phyloP scores from a whole-genome alignment of 805 yeast species.

The Pichia pseudocactophila region DNA sequence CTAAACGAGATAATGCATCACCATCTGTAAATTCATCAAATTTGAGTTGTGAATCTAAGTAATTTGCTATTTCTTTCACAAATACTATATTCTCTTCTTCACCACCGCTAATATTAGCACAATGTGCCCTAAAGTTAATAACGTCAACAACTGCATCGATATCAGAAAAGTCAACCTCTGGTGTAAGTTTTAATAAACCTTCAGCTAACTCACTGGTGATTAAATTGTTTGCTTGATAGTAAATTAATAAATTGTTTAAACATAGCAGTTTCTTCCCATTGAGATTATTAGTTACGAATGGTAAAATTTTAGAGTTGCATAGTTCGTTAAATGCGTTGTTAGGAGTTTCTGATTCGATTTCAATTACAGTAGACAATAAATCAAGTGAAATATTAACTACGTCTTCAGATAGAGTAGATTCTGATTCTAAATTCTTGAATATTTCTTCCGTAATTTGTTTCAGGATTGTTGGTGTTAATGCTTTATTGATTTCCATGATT shows the following conservation, averaged over 20 bases:
- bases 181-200: not conserved
- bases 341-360: constrained; percentile 29
- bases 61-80: constrained; percentile 19
- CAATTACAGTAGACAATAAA: constrained; percentile 65
- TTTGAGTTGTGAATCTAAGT: constrained; percentile 3
- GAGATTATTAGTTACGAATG: constrained; percentile 38
- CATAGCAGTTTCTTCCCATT: constrained; percentile 51
- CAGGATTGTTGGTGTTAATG: constrained; percentile 8
- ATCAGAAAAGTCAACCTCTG: constrained; percentile 6
- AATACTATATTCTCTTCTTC: not conserved
- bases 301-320: constrained; percentile 13
- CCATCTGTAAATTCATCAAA: not conserved
- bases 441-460: constrained; percentile 16
- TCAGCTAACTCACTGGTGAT: constrained; percentile 1
- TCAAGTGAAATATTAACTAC: constrained; percentile 67
- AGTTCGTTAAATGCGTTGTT: constrained; percentile 19
- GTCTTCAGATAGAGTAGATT: constrained; percentile 20
- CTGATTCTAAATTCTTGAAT: too few species aligned
- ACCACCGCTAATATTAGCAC: not conserved
- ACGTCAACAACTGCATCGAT: constrained; percentile 1
- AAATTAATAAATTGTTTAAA: constrained; percentile 56
- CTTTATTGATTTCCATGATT: constrained; percentile 22
- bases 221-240: constrained; percentile 12
- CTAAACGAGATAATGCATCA: not conserved
- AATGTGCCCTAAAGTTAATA: not conserved